Base-by-base conservation (phyloP, 2,329 filamentous ascomycete species). In the Plenodomus lindquistii region DNA sequence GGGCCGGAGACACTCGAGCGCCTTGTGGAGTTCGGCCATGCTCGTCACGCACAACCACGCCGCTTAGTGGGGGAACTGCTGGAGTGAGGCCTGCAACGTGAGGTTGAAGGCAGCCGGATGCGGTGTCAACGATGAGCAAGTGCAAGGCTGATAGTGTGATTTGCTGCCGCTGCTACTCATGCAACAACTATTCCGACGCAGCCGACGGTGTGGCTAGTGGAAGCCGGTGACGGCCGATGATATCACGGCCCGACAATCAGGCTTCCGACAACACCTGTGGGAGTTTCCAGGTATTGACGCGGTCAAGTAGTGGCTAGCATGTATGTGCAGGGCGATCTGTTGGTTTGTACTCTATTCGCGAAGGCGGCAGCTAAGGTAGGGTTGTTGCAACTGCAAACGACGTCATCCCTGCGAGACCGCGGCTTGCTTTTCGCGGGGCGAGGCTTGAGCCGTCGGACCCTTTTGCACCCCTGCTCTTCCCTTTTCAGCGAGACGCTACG, bases 1-100 rank as follows among this genome's bases (percentile, higher is more conserved):
- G 1, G 76, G 76, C 5, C 70, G 63, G 22, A 80, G 72, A 34
- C 60, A 63, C 46, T 71, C 69, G 42, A 80, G 72, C 10, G 77
- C 77, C 35, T 75, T 69, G 59, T 79, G 76, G 15, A 80, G 73
- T 50, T 66, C 57, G 18, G 60, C 50, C 67, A 71, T 71, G 54
- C 15, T 60, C 45, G 19, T 11, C 27, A 31, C 27, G 15, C 27
- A 31, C 27, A 13, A 4, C 27, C 11, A 31, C 11, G 27, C 4
- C 27, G 27, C 27, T 8, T 13, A 15, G 27, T 31, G 27, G 6
- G n/a, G 11, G 27, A 31, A 4, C 15, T 31, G 27, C 27, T 31
- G 27, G 27, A 31, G 11, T 24, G 10, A n/a, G n/a, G 22, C 22
- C 10, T 24, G 5, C 6, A 10, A 10, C 5, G 5, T 24, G 22